A percentile compares a stretch with the other conserved stretches of the same genome.
These are phyloP conservation scores for Nannochloropsis salina DNA, from an alignment of 108 stramenopile genomes.

Conservation along the genomic window DNA sequence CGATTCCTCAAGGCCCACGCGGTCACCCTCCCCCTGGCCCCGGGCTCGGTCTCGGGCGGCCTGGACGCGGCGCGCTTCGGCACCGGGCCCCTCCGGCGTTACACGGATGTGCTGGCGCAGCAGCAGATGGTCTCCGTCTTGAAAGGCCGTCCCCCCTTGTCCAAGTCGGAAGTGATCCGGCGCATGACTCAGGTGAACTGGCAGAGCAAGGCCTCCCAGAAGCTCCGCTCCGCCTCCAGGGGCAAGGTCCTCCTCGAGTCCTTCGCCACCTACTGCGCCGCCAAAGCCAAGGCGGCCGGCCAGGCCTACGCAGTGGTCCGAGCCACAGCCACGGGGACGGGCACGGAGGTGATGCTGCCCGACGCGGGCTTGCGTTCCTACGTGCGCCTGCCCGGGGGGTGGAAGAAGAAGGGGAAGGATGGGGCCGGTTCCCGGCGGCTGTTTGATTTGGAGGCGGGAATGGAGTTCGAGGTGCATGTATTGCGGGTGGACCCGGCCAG, in stretches of 20 bases:
- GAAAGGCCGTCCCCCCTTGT: conserved; percentile 23
- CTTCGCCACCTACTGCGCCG: conserved; percentile 30
- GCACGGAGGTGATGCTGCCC: conserved; percentile 32
- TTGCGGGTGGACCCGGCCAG: background rate
- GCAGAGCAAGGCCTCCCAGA: background rate
- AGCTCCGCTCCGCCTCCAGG: background rate
- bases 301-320: conserved; percentile 29
- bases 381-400: conserved; percentile 28
- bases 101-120: conserved; percentile 38
- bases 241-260: conserved; percentile 27
- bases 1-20: conserved; percentile 23
- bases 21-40: conserved; percentile 30
- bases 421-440: conserved; percentile 20
- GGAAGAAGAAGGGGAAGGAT: conserved; percentile 23
- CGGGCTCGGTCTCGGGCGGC: conserved; percentile 20
- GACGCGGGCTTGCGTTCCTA: conserved; percentile 29
- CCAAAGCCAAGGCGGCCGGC: conserved; percentile 31
- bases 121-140: conserved; percentile 36
- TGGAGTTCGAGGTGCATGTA: conserved; percentile 31
- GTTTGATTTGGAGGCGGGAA: conserved; percentile 26
- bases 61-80: conserved; percentile 26
- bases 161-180: conserved; percentile 24
- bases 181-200: conserved; percentile 15
- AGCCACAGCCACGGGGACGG: conserved; percentile 29
- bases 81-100: conserved; percentile 40